Evolutionary conservation across 2,329 filamentous ascomycete species (phyloP).

Genomic region (Elsinoe necatrix): DNA sequence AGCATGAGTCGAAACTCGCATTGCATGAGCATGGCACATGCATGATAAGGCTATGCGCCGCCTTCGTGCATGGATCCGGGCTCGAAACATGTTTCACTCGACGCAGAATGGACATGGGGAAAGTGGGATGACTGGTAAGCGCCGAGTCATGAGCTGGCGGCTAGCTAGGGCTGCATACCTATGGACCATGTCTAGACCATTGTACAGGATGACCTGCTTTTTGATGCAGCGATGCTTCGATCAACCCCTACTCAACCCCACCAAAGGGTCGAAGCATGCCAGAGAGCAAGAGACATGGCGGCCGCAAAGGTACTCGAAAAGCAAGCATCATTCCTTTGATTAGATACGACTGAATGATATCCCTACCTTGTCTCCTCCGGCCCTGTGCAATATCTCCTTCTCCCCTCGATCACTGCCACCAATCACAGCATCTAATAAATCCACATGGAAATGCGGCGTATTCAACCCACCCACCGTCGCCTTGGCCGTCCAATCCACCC

Average conservation of each 20-base stretch:
- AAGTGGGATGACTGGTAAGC: neutral
- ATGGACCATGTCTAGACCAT: neutral
- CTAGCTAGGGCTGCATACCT: neutral
- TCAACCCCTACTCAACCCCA: neutral
- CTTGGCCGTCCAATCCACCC: slow-evolving; percentile 32
- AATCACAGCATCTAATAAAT: slow-evolving; percentile 80
- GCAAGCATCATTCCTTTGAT: neutral
- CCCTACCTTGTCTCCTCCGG: neutral
- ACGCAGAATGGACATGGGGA: neutral
- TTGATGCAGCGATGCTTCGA: neutral
- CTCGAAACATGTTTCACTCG: neutral
- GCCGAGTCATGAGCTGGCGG: neutral
- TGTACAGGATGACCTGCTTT: neutral
- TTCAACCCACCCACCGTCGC: slow-evolving; percentile 75
- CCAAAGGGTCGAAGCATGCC: neutral
- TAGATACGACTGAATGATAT: neutral
- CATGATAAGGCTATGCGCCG: neutral
- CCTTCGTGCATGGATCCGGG: neutral
- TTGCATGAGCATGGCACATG: neutral
- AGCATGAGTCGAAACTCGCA: neutral
- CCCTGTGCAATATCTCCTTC: slow-evolving; percentile 29
- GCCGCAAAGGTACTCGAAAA: neutral
- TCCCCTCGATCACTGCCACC: slow-evolving; percentile 71
- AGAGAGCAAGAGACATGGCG: neutral
- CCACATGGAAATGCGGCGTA: slow-evolving; percentile 85